Percentiles rank a stretch among this genome's conserved stretches.
phyloP scores from a whole-genome alignment of 345 rosid species.

The Eucalyptus victrix region DNA sequence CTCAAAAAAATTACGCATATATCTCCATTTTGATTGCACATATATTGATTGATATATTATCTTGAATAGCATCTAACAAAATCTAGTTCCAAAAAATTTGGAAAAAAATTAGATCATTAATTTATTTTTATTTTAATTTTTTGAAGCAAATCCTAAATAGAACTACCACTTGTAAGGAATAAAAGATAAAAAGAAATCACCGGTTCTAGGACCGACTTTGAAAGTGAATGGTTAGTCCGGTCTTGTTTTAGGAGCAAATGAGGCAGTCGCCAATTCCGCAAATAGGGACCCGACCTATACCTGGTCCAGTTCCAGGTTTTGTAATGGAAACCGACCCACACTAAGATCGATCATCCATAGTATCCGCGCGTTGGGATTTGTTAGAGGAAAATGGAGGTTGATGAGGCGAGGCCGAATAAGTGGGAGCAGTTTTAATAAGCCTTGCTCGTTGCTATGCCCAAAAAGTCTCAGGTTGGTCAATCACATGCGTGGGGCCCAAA shows the following conservation, averaged over 20 bases:
- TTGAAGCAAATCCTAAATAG: not conserved
- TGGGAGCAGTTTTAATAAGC: not conserved
- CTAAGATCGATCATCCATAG: not conserved
- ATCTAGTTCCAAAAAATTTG: not conserved
- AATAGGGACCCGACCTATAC: not conserved
- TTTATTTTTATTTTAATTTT: no score
- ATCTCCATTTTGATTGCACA: not conserved
- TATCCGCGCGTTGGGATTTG: not conserved
- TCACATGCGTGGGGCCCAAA: not conserved
- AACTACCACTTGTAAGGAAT: not conserved
- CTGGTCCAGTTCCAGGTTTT: not conserved
- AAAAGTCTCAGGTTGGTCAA: not conserved
- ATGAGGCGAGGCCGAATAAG: not conserved
- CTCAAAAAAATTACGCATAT: not conserved
- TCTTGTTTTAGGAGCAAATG: rapidly evolving
- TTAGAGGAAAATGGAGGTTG: not conserved
- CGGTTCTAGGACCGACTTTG: no score
- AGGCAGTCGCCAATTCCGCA: no score
- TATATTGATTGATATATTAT: not conserved
- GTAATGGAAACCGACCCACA: not conserved
- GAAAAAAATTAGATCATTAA: no score
- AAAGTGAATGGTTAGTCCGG: rapidly evolving
- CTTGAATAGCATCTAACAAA: not conserved
- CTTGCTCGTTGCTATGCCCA: not conserved
- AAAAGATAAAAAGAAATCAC: no score